phyloP scores from a whole-genome alignment of 805 yeast species.

The Cyberlindnera meyerae region DNA sequence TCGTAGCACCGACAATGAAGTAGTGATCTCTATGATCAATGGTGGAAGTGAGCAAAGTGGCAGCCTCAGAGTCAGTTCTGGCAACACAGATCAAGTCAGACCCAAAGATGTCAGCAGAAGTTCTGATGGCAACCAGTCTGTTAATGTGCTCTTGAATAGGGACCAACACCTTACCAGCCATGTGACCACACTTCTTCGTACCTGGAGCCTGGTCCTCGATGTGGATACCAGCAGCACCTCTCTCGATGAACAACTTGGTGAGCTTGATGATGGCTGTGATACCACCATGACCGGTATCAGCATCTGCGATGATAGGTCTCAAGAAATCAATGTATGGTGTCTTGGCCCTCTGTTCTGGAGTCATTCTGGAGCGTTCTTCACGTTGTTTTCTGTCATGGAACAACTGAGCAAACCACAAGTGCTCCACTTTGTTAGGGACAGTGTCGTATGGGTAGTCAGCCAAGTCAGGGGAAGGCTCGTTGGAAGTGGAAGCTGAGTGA shows the following conservation, averaged over 20 bases:
- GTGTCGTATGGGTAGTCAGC: slow-evolving; percentile 99
- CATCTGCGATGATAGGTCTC: slow-evolving; percentile 95
- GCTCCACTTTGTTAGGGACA: slow-evolving; percentile 97
- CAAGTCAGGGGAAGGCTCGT: slow-evolving; percentile 96
- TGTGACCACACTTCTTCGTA: slow-evolving; percentile 97
- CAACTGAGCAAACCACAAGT: slow-evolving; percentile 91
- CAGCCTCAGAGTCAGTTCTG: slow-evolving; percentile 97
- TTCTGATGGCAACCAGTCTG: slow-evolving; percentile 88
- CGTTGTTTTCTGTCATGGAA: slow-evolving; percentile 97
- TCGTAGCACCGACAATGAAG: slow-evolving; percentile 86
- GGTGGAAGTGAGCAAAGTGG: slow-evolving; percentile 88
- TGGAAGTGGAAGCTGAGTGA: slow-evolving; percentile 94
- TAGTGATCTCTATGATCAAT: slow-evolving; percentile 94
- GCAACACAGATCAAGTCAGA: slow-evolving; percentile 85
- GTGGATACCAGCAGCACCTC: slow-evolving; percentile 98
- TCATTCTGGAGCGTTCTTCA: slow-evolving; percentile 50
- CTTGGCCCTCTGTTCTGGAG: slow-evolving; percentile 63
- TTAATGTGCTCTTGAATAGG: slow-evolving; percentile 97
- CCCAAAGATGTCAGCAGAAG: slow-evolving; percentile 91
- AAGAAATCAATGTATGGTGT: slow-evolving; percentile 77
- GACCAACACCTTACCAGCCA: slow-evolving; percentile 97
- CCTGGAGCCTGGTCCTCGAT: slow-evolving; percentile 99
- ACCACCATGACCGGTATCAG: slow-evolving; percentile 99
- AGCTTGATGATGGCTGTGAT: slow-evolving; percentile 92
- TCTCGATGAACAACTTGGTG: slow-evolving; percentile 92